Evolutionary conservation across 208 protist genomes (phyloP).

Genomic region (Phytomonas francai): DNA sequence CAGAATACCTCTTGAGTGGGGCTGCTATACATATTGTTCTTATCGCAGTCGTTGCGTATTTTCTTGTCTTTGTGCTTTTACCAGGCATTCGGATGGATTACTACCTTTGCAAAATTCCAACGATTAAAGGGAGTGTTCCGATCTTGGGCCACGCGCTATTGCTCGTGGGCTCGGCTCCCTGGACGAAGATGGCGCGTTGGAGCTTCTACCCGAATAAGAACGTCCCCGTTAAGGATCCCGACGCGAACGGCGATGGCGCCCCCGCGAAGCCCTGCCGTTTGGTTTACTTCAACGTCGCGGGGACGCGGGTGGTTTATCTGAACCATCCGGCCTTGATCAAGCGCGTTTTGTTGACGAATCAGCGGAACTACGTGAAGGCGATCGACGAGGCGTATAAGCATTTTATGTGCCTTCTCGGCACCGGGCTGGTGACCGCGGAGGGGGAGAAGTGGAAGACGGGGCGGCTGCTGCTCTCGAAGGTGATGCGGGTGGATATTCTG

Average conservation of each 20-base stretch:
- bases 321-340: conserved; percentile 75
- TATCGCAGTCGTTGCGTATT: neutral
- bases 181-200: conserved; percentile 74
- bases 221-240: neutral
- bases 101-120: conserved; percentile 59
- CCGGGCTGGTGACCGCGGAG: conserved; percentile 79
- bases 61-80: conserved; percentile 8
- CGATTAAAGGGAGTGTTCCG: conserved; percentile 49
- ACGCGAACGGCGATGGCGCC: conserved; percentile 11
- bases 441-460: conserved; percentile 85
- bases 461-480: conserved; percentile 71
- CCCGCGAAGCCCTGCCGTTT: conserved; percentile 27
- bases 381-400: conserved; percentile 78
- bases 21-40: conserved; percentile 7
- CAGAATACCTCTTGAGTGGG: conserved; percentile 3
- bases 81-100: conserved; percentile 56
- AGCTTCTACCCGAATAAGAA: conserved; percentile 46
- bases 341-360: conserved; percentile 77
- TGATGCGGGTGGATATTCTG: conserved; percentile 82
- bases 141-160: conserved; percentile 72
- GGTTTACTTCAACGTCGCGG: conserved; percentile 67
- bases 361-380: conserved; percentile 83
- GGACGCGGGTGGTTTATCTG: conserved; percentile 78
- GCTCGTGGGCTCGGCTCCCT: conserved; percentile 55
- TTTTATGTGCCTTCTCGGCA: conserved; percentile 86